These are phyloP conservation scores for Phytophthora palmivora DNA, from an alignment of 352 stramenopile species.

Conservation along the genomic window DNA sequence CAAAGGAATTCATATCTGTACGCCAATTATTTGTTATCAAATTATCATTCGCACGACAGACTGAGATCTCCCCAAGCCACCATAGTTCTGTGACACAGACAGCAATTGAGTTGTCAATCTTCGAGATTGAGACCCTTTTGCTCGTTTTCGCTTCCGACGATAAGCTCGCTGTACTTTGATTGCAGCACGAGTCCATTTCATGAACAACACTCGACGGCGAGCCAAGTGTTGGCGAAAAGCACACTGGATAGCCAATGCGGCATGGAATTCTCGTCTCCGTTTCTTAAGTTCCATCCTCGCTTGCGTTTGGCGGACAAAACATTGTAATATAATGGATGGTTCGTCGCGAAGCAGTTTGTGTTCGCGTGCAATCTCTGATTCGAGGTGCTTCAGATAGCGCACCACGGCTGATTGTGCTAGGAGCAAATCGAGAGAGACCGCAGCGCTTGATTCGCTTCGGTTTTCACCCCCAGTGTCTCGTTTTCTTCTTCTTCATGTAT, in stretches of 20 bases:
- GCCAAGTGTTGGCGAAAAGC: conserved; percentile 73
- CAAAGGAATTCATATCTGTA: conserved; percentile 64
- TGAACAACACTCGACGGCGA: conserved; percentile 51
- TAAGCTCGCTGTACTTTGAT: conserved; percentile 67
- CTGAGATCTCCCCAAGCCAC: conserved; percentile 17
- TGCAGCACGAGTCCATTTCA: conserved; percentile 58
- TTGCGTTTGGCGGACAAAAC: conserved; percentile 42
- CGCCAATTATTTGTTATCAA: conserved; percentile 33
- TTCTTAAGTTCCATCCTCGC: conserved; percentile 37
- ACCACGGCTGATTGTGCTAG: conserved; percentile 44
- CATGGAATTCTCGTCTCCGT: conserved; percentile 38
- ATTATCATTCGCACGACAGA: conserved; percentile 1
- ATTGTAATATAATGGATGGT: conserved; percentile 53
- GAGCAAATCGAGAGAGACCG: conserved; percentile 29
- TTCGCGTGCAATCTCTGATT: conserved; percentile 36
- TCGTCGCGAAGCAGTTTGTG: conserved; percentile 21
- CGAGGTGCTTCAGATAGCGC: conserved; percentile 65
- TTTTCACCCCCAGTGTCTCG: not conserved
- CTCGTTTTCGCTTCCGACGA: conserved; percentile 48
- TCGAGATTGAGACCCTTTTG: conserved; percentile 47
- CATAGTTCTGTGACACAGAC: conserved; percentile 50
- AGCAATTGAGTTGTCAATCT: conserved; percentile 57
- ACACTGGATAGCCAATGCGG: conserved; percentile 67
- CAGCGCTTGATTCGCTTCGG: conserved; percentile 16
- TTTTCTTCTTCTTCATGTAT: conserved; percentile 6